A percentile compares a stretch with the other conserved stretches of the same genome.
phyloP scores from a whole-genome alignment of 164 flowering plant species.

The Aristolochia californica region DNA sequence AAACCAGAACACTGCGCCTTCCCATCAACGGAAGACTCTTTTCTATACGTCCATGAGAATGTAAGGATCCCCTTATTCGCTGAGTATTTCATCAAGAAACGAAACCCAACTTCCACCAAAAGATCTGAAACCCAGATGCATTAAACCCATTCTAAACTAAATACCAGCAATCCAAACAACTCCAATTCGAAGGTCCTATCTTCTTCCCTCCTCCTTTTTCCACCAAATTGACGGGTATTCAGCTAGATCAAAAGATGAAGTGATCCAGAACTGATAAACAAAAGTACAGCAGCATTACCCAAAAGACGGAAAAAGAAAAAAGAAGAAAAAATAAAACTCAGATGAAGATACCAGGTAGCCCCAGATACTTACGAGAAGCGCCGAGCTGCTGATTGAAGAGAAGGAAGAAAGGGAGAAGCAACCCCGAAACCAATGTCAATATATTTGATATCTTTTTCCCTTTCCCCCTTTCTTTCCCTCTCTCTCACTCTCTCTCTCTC shows the following conservation, averaged over 20 bases:
- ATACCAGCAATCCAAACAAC: background rate
- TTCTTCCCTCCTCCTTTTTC: background rate
- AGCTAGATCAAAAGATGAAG: conserved; percentile 2
- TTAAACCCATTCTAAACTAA: no score
- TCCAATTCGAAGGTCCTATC: background rate
- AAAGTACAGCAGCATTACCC: background rate
- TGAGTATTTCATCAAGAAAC: no score
- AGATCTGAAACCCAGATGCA: no score
- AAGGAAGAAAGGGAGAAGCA: background rate
- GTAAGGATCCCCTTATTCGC: no score
- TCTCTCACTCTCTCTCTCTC: no score
- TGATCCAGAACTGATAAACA: conserved; percentile 2
- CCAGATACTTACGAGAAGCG: background rate
- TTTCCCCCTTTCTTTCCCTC: background rate
- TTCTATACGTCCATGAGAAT: no score
- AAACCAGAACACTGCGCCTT: no score
- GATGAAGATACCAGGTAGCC: background rate
- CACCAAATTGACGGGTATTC: conserved; percentile 5
- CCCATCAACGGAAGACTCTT: no score
- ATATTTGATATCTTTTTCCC: background rate
- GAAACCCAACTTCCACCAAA: no score
- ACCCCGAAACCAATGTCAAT: background rate
- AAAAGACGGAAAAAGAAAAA: background rate
- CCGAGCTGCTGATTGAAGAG: background rate
- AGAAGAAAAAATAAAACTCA: background rate